A percentile compares a stretch with the other conserved stretches of the same genome.
These are phyloP conservation scores for Begonia peltatifolia DNA, from an alignment of 306 rosid species.

Conservation along the genomic window DNA sequence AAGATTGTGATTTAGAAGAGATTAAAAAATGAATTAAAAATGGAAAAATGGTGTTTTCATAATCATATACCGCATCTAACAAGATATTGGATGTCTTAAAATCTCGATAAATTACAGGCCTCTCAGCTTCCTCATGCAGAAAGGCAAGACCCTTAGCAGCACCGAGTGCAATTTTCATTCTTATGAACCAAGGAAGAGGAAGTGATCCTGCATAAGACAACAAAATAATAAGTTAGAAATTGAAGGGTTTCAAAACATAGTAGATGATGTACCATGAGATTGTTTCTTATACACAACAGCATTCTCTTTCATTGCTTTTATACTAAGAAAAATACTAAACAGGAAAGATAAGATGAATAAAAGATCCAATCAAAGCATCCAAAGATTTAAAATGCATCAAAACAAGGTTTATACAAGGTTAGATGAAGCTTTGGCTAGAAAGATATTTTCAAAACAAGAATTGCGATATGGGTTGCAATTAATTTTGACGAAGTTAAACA, in stretches of 20 bases:
- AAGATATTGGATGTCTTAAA: constrained; percentile 1
- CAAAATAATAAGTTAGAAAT: not conserved
- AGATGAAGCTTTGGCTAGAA: too few species aligned
- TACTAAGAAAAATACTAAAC: too few species aligned
- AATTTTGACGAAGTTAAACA: too few species aligned
- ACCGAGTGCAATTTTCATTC: not conserved
- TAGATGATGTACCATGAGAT: not conserved
- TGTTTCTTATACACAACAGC: too few species aligned
- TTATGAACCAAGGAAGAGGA: not conserved
- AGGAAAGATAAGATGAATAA: not conserved
- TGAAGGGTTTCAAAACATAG: not conserved
- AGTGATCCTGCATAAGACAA: not conserved
- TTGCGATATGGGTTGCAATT: too few species aligned
- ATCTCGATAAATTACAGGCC: not conserved
- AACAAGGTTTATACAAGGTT: too few species aligned
- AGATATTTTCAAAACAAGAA: too few species aligned
- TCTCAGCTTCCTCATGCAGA: not conserved
- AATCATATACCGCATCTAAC: not conserved
- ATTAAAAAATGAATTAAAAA: not conserved
- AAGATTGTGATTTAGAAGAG: not conserved
- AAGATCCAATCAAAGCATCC: not conserved
- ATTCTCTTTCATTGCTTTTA: too few species aligned
- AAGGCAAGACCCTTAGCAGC: constrained; percentile 1
- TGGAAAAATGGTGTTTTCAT: not conserved
- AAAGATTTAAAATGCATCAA: not conserved